Percentiles rank a stretch among this genome's conserved stretches.
Evolutionary conservation across 176 grass and related monocot genomes (phyloP).

Genomic region (Elaeis guineensis): DNA sequence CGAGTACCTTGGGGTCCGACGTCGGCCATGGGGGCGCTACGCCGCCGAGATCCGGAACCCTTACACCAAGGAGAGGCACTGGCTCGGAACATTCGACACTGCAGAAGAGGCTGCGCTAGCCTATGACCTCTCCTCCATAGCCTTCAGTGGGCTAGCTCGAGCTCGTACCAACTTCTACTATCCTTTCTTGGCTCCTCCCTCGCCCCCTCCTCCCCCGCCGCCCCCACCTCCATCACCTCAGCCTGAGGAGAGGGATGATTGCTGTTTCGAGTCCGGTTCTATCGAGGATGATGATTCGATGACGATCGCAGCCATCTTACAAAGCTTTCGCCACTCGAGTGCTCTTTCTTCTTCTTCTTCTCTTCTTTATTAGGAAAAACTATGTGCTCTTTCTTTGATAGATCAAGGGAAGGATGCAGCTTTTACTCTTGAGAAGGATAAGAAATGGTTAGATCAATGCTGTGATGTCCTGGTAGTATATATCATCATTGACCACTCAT

Average conservation of each 20-base stretch:
- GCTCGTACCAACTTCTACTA: conserved; percentile 68
- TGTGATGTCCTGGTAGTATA: too few relatives aligned
- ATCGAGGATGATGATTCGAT: conserved; percentile 52
- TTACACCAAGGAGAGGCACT: conserved; percentile 70
- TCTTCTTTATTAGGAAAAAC: not conserved
- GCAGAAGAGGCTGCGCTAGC: conserved; percentile 60
- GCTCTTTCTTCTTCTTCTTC: not conserved
- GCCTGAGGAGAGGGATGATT: conserved; percentile 3
- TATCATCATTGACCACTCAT: too few relatives aligned
- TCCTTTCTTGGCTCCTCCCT: conserved; percentile 12
- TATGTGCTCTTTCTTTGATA: too few relatives aligned
- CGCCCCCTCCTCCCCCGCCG: not conserved
- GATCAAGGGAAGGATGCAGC: too few relatives aligned
- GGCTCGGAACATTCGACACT: conserved; percentile 66
- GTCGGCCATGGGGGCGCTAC: conserved; percentile 59
- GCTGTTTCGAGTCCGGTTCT: not conserved
- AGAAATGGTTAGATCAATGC: too few relatives aligned
- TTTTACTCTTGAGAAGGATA: too few relatives aligned
- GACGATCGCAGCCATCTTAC: conserved; percentile 57
- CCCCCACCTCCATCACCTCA: not conserved
- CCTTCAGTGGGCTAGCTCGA: conserved; percentile 34
- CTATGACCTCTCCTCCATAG: conserved; percentile 57
- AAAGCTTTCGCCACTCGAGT: conserved; percentile 45
- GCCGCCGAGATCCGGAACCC: conserved; percentile 69
- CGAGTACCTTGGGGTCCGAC: conserved; percentile 62